Conservation (phyloP, 129 eudicot genomes). For the Scalesia atractyloides region DNA sequence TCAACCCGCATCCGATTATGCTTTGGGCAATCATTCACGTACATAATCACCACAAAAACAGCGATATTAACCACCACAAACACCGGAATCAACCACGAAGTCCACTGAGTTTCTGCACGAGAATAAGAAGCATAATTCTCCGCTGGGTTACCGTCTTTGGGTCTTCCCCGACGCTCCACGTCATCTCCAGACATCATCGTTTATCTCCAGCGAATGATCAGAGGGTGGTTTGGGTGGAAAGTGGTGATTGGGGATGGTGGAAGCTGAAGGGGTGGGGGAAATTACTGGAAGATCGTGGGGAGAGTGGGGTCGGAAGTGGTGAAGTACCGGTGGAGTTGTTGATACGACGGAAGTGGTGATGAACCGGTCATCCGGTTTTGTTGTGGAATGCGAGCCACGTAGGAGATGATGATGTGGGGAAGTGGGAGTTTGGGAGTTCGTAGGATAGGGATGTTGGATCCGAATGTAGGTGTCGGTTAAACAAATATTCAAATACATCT, state of each 20-base stretch:
- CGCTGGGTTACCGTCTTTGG: slow-evolving; percentile 21
- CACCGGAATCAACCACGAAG: slow-evolving; percentile 76
- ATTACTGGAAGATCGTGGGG: slow-evolving; percentile 8
- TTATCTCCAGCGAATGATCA: neutral
- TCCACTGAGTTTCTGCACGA: slow-evolving; percentile 47
- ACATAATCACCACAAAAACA: slow-evolving; percentile 66
- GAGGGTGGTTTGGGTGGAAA: neutral
- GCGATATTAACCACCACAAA: slow-evolving; percentile 58
- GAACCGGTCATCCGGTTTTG: slow-evolving; percentile 10
- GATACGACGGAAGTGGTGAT: slow-evolving; percentile 17
- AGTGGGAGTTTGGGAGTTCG: slow-evolving; percentile 2
- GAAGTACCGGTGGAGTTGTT: slow-evolving; percentile 8
- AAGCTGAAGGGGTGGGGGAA: slow-evolving; percentile 5
- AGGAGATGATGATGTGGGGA: slow-evolving; percentile 16
- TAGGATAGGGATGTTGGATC: slow-evolving; percentile 7
- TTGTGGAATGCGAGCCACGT: slow-evolving; percentile 28
- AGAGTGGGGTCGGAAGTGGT: slow-evolving; percentile 8
- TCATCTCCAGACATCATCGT: slow-evolving; percentile 38
- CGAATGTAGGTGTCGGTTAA: slow-evolving; percentile 1
- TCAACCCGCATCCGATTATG: slow-evolving; percentile 23
- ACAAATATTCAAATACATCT: too few species aligned
- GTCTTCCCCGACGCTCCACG: slow-evolving; percentile 46
- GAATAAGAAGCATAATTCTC: slow-evolving; percentile 16
- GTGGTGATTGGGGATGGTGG: neutral
- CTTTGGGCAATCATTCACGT: slow-evolving; percentile 69